Conservation (phyloP, 2,329 filamentous ascomycete species). For the Neodidymelliopsis sp. region DNA sequence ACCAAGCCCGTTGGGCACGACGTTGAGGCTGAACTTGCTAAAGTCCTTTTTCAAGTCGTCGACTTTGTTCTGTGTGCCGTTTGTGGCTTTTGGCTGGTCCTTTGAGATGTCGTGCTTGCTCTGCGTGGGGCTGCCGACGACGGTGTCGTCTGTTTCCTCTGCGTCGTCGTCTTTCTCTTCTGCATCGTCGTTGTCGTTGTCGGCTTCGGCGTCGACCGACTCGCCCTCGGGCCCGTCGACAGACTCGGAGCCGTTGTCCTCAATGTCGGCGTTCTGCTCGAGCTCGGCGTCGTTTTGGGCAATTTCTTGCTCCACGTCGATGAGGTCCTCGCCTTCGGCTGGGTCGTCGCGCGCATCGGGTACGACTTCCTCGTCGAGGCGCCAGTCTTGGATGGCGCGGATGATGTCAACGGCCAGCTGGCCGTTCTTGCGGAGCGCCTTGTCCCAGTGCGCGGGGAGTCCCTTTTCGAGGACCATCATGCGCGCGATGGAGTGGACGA, state of each 20-base stretch:
- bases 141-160: slow-evolving; percentile 19
- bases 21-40: slow-evolving; percentile 19
- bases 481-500: slow-evolving; percentile 58
- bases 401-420: slow-evolving; percentile 64
- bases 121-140: slow-evolving; percentile 19
- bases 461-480: slow-evolving; percentile 59
- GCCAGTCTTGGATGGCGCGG: slow-evolving; percentile 62
- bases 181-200: background rate
- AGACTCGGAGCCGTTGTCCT: slow-evolving; percentile 25
- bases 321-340: slow-evolving; percentile 48
- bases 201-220: slow-evolving; percentile 42
- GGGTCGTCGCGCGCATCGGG: slow-evolving; percentile 59
- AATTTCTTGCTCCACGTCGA: slow-evolving; percentile 48
- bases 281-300: slow-evolving; percentile 44
- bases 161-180: slow-evolving; percentile 11
- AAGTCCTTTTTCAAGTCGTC: slow-evolving; percentile 18
- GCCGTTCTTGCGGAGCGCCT: slow-evolving; percentile 62
- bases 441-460: slow-evolving; percentile 63
- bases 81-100: slow-evolving; percentile 12
- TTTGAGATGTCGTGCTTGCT: slow-evolving; percentile 22
- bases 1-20: slow-evolving; percentile 11
- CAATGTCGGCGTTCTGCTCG: slow-evolving; percentile 35
- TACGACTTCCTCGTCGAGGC: slow-evolving; percentile 57
- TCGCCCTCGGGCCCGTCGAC: slow-evolving; percentile 17
- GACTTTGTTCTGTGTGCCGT: slow-evolving; percentile 2